Evolutionary conservation across 2,329 filamentous ascomycete genomes (phyloP).

Genomic region (Ilyonectria robusta): DNA sequence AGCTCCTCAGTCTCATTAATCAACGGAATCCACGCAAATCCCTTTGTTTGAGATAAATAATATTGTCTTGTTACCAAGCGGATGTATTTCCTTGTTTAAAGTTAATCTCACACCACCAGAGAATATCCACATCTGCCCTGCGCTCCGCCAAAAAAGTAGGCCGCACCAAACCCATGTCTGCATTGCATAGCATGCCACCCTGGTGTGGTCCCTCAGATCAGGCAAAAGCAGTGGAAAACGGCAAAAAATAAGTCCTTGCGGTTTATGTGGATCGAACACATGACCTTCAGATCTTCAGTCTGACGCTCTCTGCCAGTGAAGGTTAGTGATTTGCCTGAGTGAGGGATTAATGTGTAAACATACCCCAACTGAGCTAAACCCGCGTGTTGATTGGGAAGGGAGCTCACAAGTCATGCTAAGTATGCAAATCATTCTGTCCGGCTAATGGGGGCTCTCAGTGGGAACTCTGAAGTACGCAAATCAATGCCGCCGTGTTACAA

Average conservation of each 20-base stretch:
- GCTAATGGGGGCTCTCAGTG: too few species aligned
- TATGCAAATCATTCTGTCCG: not conserved
- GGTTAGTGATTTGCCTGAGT: conserved; percentile 43
- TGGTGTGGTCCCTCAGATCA: not conserved
- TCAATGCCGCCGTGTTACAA: too few species aligned
- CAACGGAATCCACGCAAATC: conserved; percentile 13
- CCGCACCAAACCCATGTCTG: not conserved
- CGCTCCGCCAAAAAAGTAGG: not conserved
- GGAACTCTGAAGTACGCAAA: too few species aligned
- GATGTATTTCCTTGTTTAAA: conserved; percentile 9
- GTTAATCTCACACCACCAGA: conserved; percentile 13
- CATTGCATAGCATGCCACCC: not conserved
- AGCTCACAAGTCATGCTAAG: not conserved
- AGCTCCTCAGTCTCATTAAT: conserved; percentile 18
- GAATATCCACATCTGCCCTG: conserved; percentile 1
- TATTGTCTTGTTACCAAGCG: conserved; percentile 7
- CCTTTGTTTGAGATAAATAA: conserved; percentile 21
- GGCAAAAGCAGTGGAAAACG: not conserved
- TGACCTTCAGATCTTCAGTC: conserved; percentile 49
- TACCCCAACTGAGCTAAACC: conserved; percentile 52
- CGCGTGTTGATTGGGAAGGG: conserved; percentile 28
- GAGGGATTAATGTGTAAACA: conserved; percentile 35
- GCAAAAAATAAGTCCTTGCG: conserved; percentile 36
- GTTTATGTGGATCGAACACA: conserved; percentile 52
- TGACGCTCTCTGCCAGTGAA: conserved; percentile 42